Percentiles rank a stretch among this genome's conserved stretches.
These are phyloP conservation scores for Metschnikowia orientalis DNA, from an alignment of 805 yeast genomes.

Conservation along the genomic window DNA sequence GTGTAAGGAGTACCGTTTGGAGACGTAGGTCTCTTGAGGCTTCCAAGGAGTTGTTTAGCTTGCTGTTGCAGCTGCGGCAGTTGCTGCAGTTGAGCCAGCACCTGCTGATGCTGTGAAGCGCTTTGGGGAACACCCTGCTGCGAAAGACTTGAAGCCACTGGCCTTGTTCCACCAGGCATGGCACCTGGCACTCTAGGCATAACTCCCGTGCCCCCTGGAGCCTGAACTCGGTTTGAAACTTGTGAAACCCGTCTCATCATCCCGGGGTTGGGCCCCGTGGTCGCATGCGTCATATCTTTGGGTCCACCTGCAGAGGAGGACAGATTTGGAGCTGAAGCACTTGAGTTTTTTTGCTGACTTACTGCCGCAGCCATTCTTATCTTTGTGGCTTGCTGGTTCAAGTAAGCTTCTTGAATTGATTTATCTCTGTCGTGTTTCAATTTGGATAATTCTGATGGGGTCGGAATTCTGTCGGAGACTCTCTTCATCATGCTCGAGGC, in stretches of 20 bases:
- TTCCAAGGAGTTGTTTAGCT: slow-evolving; percentile 14
- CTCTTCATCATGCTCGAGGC: slow-evolving; percentile 20
- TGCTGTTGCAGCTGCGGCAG: slow-evolving; percentile 7
- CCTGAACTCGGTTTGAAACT: slow-evolving; percentile 6
- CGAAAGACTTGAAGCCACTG: too few species aligned
- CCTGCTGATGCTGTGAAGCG: too few species aligned
- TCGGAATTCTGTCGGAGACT: slow-evolving; percentile 45
- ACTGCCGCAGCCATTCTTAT: slow-evolving; percentile 41
- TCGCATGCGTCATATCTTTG: slow-evolving; percentile 6
- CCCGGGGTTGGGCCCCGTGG: too few species aligned
- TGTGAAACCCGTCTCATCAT: slow-evolving; percentile 9
- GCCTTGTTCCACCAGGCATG: too few species aligned
- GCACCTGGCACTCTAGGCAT: too few species aligned
- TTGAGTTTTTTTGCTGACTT: slow-evolving; percentile 26
- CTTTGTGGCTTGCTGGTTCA: slow-evolving; percentile 43
- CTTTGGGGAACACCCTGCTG: too few species aligned
- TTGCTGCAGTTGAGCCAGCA: too few species aligned
- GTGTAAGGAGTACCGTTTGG: slow-evolving; percentile 58
- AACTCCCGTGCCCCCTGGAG: too few species aligned
- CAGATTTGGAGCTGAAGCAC: slow-evolving; percentile 1
- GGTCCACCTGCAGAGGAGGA: slow-evolving; percentile 13
- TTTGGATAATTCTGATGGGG: slow-evolving; percentile 81
- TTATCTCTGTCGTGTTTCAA: slow-evolving; percentile 84
- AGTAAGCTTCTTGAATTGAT: slow-evolving; percentile 71
- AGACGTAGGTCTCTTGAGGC: slow-evolving; percentile 37